Evolutionary conservation across 2,329 filamentous ascomycete species (phyloP), one percentile per base, ranked within the genome.

Genomic region (Hypoxylon sp.): DNA sequence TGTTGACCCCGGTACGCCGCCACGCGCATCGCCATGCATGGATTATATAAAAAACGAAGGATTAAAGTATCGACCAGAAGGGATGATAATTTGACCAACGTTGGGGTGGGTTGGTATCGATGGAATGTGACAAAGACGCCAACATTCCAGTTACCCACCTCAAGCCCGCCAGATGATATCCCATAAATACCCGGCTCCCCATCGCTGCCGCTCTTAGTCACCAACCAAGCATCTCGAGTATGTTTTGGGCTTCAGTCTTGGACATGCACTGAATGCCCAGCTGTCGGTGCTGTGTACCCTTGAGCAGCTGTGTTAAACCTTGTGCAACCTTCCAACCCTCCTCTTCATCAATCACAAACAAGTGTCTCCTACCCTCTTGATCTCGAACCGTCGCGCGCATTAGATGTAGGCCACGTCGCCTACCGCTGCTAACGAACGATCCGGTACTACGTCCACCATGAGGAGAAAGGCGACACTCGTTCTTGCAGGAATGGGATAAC

Each of bases 241-340:
- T 84, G 17, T 77, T 82, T 71, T 83, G 83, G 10, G 86, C 84
- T 73, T 91, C 89, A 14, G 80, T 73, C 10, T 81, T 79, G 51
- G 83, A 80, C 81, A 91, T 85, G 48, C 84, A 83, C 61, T 85
- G 83, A 32, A 91, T 84, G 4, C 86, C 87, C 49, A 91, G 80
- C 63, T 87, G 84, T 58, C 87, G 82, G 32, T 86, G 86, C 76
- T 90, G 88, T 2, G 85, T 86, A 4, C 89, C 89, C 59, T 84
- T 84, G 57, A 88, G 81, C 72, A 92, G 78, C 48, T 86, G 83
- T 76, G 90, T 87, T 72, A 92, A 75, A 1, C 87, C 89, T 36
- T 86, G 81, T 1, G 87, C 83, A 23, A 92, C 81, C 83, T 92
- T 92, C 90, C 90, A 91, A 28, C 85, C 85, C 76, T 92, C 89